phyloP scores from a whole-genome alignment of 2,329 filamentous ascomycete species.

The Magnaporthales sp. region DNA sequence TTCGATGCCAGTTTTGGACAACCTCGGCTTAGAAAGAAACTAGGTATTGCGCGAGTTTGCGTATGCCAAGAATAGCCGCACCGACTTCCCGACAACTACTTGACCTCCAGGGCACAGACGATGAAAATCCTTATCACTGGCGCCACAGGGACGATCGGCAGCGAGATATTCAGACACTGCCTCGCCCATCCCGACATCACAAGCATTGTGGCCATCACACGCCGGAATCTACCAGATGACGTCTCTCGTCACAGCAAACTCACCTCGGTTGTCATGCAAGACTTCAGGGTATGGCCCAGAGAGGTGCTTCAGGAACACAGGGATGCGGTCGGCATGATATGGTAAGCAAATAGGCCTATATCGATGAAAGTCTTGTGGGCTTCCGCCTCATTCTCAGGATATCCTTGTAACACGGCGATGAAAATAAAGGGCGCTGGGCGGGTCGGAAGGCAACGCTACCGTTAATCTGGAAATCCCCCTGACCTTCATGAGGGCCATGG shows the following conservation, averaged over 20 bases:
- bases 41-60: neutral
- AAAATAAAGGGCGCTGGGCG: neutral
- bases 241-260: neutral
- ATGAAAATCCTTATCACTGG: conserved; percentile 3
- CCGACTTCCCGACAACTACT: neutral
- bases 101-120: neutral
- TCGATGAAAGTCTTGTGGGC: too few relatives aligned
- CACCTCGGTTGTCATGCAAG: neutral
- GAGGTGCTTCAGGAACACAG: neutral
- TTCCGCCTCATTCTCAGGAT: neutral
- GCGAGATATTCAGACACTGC: neutral
- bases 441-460: neutral
- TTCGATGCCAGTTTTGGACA: neutral
- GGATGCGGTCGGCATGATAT: conserved; percentile 3
- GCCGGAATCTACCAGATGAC: neutral
- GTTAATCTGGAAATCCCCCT: conserved; percentile 1
- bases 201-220: neutral
- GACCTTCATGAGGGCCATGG: neutral
- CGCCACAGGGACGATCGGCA: conserved; percentile 23
- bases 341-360: neutral
- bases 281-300: neutral
- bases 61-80: neutral
- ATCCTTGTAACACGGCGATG: neutral
- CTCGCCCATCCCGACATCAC: neutral
- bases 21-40: neutral